These are phyloP conservation scores for Leptographium procerum DNA, from an alignment of 2,329 filamentous ascomycete species.

Conservation along the genomic window DNA sequence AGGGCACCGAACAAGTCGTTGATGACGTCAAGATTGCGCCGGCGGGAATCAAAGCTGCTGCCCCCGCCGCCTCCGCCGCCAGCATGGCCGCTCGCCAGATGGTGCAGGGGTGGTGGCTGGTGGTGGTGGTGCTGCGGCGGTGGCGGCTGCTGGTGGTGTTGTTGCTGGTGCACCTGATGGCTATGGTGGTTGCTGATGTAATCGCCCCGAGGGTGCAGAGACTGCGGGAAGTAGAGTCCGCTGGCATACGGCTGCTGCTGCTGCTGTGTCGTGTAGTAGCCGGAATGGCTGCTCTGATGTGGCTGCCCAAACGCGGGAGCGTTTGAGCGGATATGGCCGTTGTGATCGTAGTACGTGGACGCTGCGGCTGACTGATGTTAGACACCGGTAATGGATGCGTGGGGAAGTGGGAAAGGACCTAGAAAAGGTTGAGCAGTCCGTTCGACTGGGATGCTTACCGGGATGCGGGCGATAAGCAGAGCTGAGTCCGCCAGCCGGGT, in stretches of 20 bases:
- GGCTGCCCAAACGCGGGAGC: constrained; percentile 39
- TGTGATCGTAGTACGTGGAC: constrained; percentile 53
- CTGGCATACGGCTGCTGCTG: constrained; percentile 42
- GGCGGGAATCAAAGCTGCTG: constrained; percentile 53
- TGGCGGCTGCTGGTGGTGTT: neutral
- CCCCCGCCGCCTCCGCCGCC: neutral
- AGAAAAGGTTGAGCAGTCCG: too few relatives aligned
- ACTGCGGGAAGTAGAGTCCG: constrained; percentile 58
- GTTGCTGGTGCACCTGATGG: constrained; percentile 31
- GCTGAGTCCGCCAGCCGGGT: constrained; percentile 38
- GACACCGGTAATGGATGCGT: neutral
- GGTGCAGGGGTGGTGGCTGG: constrained; percentile 1
- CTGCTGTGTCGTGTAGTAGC: constrained; percentile 48
- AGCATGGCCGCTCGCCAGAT: neutral
- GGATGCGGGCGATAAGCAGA: constrained; percentile 39
- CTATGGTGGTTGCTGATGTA: constrained; percentile 35
- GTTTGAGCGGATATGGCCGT: constrained; percentile 49
- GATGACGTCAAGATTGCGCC: constrained; percentile 76
- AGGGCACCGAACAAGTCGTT: constrained; percentile 91
- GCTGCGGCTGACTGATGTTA: constrained; percentile 29
- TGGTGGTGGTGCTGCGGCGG: neutral
- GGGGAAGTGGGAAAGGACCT: constrained; percentile 9
- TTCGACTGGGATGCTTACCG: constrained; percentile 42
- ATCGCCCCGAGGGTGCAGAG: constrained; percentile 43
- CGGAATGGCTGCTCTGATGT: constrained; percentile 43